These are phyloP conservation scores for Choricystis sp. DNA, from an alignment of 139 green algal genomes.

Conservation along the genomic window DNA sequence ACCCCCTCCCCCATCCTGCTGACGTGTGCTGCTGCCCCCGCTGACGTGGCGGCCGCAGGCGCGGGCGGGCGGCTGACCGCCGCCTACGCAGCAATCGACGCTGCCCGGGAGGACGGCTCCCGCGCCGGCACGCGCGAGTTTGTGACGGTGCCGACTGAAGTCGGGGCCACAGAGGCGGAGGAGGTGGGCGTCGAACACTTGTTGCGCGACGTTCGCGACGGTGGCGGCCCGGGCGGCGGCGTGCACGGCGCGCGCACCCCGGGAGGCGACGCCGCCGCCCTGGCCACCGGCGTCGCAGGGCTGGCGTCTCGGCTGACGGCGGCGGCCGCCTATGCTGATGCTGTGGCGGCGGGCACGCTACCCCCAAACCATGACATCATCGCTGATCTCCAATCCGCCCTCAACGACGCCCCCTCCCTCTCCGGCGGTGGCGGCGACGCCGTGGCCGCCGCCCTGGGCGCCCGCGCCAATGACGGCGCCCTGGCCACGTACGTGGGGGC, in stretches of 20 bases:
- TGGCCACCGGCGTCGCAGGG: slow-evolving; percentile 25
- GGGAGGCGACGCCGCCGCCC: slow-evolving; percentile 44
- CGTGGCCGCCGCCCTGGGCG: slow-evolving; percentile 51
- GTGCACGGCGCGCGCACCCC: slow-evolving; percentile 78
- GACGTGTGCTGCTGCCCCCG: too few species aligned
- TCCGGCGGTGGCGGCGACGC: neutral
- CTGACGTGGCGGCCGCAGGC: slow-evolving; percentile 12
- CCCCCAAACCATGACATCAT: slow-evolving; percentile 97
- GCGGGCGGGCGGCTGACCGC: too few species aligned
- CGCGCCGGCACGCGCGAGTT: slow-evolving; percentile 77
- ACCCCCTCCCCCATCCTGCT: slow-evolving; percentile 71
- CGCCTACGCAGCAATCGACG: slow-evolving; percentile 77
- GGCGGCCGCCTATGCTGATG: slow-evolving; percentile 63
- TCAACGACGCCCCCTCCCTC: neutral
- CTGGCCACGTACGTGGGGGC: slow-evolving; percentile 83
- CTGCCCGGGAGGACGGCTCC: slow-evolving; percentile 83
- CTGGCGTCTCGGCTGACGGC: slow-evolving; percentile 49
- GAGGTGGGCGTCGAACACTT: slow-evolving; percentile 97
- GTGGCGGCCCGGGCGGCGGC: too few species aligned
- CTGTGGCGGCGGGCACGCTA: slow-evolving; percentile 63
- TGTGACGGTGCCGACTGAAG: slow-evolving; percentile 80
- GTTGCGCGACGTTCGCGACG: slow-evolving; percentile 89
- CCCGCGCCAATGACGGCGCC: slow-evolving; percentile 99
- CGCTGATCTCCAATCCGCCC: slow-evolving; percentile 55
- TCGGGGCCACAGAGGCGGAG: slow-evolving; percentile 95